A percentile compares a stretch with the other conserved stretches of the same genome.
phyloP scores from a whole-genome alignment of 192 early-diverging fungal genomes.

The Entomortierella chlamydospora region DNA sequence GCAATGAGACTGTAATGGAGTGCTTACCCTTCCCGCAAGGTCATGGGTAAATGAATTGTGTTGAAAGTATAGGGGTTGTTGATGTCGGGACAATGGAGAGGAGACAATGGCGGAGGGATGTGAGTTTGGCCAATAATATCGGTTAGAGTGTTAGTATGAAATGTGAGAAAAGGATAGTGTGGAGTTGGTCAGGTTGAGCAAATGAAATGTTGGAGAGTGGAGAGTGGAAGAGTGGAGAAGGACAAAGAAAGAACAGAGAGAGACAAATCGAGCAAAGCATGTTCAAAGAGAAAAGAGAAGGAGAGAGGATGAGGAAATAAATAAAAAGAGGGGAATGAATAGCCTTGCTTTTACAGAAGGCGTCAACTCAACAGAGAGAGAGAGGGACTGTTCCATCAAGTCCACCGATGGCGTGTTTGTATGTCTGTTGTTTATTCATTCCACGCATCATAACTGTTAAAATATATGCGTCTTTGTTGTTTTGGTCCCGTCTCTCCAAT shows the following conservation, averaged over 20 bases:
- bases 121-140: too few relatives aligned
- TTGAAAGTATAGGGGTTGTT: not conserved
- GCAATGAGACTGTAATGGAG: not conserved
- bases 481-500: not conserved
- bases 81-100: too few relatives aligned
- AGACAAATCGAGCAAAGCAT: too few relatives aligned
- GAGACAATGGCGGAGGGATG: too few relatives aligned
- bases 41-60: slow-evolving; percentile 5
- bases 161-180: not conserved
- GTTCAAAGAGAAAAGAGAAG: not conserved
- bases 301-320: not conserved
- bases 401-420: slow-evolving; percentile 7
- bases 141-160: too few relatives aligned
- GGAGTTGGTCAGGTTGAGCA: not conserved
- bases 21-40: slow-evolving; percentile 43
- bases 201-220: not conserved
- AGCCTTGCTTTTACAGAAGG: too few relatives aligned
- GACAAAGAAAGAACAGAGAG: not conserved
- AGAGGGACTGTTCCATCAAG: not conserved
- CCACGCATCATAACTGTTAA: too few relatives aligned
- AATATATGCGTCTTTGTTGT: too few relatives aligned
- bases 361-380: not conserved
- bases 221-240: not conserved
- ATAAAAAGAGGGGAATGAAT: not conserved
- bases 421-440: too few relatives aligned